Conservation (phyloP, 2,329 filamentous ascomycete genomes). For the Chalara sp. region DNA sequence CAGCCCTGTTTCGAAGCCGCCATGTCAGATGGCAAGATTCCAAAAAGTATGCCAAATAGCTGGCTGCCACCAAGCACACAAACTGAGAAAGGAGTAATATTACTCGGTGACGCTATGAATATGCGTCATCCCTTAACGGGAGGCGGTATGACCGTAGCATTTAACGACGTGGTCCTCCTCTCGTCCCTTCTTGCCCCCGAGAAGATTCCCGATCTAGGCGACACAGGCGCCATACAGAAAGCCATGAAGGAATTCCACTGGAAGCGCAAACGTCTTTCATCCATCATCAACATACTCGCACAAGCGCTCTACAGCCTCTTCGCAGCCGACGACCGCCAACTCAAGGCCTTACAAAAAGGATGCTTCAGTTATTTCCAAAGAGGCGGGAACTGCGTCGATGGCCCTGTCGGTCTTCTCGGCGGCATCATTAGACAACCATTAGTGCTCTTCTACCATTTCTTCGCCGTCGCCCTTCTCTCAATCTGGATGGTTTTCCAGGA, state of each 20-base stretch:
- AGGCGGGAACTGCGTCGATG: constrained; percentile 64
- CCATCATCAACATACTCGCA: constrained; percentile 96
- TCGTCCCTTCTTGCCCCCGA: constrained; percentile 65
- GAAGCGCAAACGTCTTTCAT: constrained; percentile 72
- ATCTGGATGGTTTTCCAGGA: constrained; percentile 55
- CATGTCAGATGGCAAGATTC: constrained; percentile 69
- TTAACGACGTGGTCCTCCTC: constrained; percentile 83
- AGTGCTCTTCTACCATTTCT: constrained; percentile 87
- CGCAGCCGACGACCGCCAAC: constrained; percentile 71
- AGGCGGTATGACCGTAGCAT: constrained; percentile 95
- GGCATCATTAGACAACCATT: constrained; percentile 73
- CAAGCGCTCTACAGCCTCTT: constrained; percentile 90
- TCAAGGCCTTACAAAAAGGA: constrained; percentile 75
- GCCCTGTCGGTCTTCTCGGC: constrained; percentile 73
- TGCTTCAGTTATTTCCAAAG: constrained; percentile 90
- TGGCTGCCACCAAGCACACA: constrained; percentile 75
- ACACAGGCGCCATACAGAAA: constrained; percentile 55
- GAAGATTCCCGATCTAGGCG: constrained; percentile 59
- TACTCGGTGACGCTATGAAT: constrained; percentile 93
- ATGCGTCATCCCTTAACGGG: constrained; percentile 99
- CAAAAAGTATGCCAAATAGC: constrained; percentile 86
- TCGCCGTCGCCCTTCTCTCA: constrained; percentile 80
- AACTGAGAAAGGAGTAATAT: constrained; percentile 65
- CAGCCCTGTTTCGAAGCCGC: constrained; percentile 70
- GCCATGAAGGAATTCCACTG: constrained; percentile 76